Base-by-base conservation (phyloP, 768 basidiomycete genomes). In the Ramaria sp. region DNA sequence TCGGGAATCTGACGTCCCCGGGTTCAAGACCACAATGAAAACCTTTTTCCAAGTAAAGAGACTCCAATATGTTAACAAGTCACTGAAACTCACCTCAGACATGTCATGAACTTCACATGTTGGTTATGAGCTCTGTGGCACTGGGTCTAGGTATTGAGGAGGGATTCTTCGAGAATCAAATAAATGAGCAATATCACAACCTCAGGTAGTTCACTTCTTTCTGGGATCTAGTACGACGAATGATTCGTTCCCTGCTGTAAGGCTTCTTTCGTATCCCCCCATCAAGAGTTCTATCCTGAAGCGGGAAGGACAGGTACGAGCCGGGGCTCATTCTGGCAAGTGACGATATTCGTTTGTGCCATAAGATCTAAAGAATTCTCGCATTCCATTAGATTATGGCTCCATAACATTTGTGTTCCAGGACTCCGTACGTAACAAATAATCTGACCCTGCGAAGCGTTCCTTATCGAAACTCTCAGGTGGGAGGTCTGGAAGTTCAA, bases 71-170 rank as follows among this genome's bases (percentile, higher is more conserved):
- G 30, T 56, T 27, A 47, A 16, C 27, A 38, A 24, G 34, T 3
- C 25, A 13, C 34, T 25, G 18, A 10, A 8, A 8, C 22, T 3
- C 20, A 44, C 27, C 25, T 34, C 58, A 85, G 78, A 82, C 75
- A 36, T 89, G 88, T 67, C 86, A 90, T 58, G 73, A 81, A 54
- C 73, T 91, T 47, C 89, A 91, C 63, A 71, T 76, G 3, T 63
- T 77, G 48, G 79, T 92, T 38, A 91, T 94, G 88, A 77, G 84
- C n/a, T 82, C 88, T 2, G 79, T 94, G 61, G 91, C 90, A 0
- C 67, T 91, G 13, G 90, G 89, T 3, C 72, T 93, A 36, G 77
- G 78, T 30, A 76, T 92, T 24, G 73, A 80, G 3, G 87, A 89
- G 64, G 59, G 63, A 28, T 92, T 81, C 67, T 93, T 94, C 52